Evolutionary conservation across 768 basidiomycete species (phyloP).

Genomic region (Serendipita sp.): DNA sequence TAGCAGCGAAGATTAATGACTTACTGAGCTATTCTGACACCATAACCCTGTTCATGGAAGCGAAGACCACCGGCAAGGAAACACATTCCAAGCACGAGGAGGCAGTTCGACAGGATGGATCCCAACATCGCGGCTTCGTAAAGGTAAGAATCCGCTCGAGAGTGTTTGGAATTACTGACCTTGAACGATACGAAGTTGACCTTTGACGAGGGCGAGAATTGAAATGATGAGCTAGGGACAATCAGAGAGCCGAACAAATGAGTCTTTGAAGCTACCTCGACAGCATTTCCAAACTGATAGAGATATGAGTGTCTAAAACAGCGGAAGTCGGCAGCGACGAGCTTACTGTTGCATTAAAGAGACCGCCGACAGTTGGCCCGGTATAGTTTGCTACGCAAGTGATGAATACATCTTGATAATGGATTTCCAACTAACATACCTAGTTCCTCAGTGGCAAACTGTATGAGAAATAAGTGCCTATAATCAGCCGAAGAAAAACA

Average conservation of each 20-base stretch:
- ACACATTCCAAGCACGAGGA: slow-evolving; percentile 80
- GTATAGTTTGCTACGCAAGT: slow-evolving; percentile 24
- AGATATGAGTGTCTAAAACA: not conserved
- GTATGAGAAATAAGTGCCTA: not conserved
- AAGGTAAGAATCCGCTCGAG: not conserved
- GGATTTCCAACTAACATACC: not conserved
- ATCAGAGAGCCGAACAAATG: not conserved
- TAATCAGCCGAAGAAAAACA: not conserved
- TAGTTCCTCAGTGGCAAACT: slow-evolving; percentile 36
- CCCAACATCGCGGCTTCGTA: slow-evolving; percentile 47
- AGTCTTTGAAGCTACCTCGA: not conserved
- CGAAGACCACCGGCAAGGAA: slow-evolving; percentile 56
- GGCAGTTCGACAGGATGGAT: slow-evolving; percentile 77
- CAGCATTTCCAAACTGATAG: not conserved
- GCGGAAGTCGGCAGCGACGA: slow-evolving; percentile 19
- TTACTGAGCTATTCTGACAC: slow-evolving; percentile 30
- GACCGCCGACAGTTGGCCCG: slow-evolving; percentile 33
- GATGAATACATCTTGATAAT: not conserved
- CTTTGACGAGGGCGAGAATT: slow-evolving; percentile 21
- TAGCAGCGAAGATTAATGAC: slow-evolving; percentile 18
- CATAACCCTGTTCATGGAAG: slow-evolving; percentile 37
- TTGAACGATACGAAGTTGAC: slow-evolving; percentile 37
- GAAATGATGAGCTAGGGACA: slow-evolving; percentile 31
- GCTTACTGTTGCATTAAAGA: slow-evolving; percentile 37
- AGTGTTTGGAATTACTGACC: slow-evolving; percentile 10